phyloP scores from a whole-genome alignment of 2,329 filamentous ascomycete species.

The Parafenestella ontariensis region DNA sequence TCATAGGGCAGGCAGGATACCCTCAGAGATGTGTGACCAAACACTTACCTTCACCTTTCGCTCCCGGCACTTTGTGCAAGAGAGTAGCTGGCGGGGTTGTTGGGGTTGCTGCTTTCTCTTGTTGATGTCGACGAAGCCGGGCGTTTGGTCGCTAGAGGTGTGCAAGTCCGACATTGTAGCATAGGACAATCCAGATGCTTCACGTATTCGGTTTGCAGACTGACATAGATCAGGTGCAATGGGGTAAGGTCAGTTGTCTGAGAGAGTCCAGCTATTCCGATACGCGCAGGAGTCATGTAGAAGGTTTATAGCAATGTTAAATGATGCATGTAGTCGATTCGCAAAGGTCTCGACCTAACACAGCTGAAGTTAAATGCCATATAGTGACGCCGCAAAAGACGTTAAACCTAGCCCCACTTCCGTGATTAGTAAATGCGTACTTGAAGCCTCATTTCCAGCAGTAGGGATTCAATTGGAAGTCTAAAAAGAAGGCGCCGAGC shows the following conservation, averaged over 20 bases:
- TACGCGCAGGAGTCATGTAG: neutral
- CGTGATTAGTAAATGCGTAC: conserved; percentile 25
- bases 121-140: conserved; percentile 10
- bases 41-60: conserved; percentile 56
- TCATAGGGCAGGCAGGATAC: neutral
- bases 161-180: conserved; percentile 20
- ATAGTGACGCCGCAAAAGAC: neutral
- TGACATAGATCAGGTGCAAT: conserved; percentile 5
- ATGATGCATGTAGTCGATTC: conserved; percentile 4
- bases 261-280: neutral
- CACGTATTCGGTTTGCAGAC: conserved; percentile 1
- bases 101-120: conserved; percentile 49
- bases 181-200: conserved; percentile 34
- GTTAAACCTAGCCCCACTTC: neutral
- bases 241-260: neutral
- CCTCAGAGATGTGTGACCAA: neutral
- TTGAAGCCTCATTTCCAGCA: conserved; percentile 38
- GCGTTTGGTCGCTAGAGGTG: conserved; percentile 13
- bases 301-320: neutral
- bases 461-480: conserved; percentile 18
- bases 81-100: conserved; percentile 54
- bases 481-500: conserved; percentile 20
- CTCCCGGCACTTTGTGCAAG: conserved; percentile 58
- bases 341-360: neutral
- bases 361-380: conserved; percentile 3